Evolutionary conservation across 2,329 filamentous ascomycete species (phyloP).

Genomic region (Fusarium bulbicola): DNA sequence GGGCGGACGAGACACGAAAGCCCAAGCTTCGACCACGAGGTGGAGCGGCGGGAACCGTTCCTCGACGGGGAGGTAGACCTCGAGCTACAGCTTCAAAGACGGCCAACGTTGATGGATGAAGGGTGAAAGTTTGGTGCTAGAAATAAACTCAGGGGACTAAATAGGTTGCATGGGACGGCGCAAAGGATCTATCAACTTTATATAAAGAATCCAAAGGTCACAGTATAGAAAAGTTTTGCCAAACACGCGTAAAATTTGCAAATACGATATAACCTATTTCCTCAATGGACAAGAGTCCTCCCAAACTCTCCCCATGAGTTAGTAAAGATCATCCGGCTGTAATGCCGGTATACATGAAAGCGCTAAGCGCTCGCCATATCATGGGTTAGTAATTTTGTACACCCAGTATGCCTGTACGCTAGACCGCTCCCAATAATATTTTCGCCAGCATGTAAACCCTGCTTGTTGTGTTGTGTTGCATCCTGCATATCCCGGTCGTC

Average conservation of each 20-base stretch:
- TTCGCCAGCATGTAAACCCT: conserved; percentile 34
- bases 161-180: conserved; percentile 38
- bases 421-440: conserved; percentile 30
- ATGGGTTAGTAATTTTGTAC: conserved; percentile 33
- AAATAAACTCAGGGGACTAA: background rate
- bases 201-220: background rate
- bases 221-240: conserved; percentile 1
- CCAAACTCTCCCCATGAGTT: conserved; percentile 25
- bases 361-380: conserved; percentile 28
- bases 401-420: conserved; percentile 27
- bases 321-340: conserved; percentile 24
- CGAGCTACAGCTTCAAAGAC: conserved; percentile 37
- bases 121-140: background rate
- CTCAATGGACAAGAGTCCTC: conserved; percentile 26
- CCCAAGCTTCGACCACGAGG: conserved; percentile 41
- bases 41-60: conserved; percentile 35
- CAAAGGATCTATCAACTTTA: conserved; percentile 19
- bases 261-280: conserved; percentile 32
- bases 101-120: conserved; percentile 9
- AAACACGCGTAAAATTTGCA: conserved; percentile 37
- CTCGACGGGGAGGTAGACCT: conserved; percentile 44
- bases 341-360: conserved; percentile 32
- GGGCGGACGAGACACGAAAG: conserved; percentile 42
- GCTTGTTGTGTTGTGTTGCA: conserved; percentile 21
- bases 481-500: conserved; percentile 31